Conservation (phyloP, 257 asterid genomes). For the Leptodermis oblonga region DNA sequence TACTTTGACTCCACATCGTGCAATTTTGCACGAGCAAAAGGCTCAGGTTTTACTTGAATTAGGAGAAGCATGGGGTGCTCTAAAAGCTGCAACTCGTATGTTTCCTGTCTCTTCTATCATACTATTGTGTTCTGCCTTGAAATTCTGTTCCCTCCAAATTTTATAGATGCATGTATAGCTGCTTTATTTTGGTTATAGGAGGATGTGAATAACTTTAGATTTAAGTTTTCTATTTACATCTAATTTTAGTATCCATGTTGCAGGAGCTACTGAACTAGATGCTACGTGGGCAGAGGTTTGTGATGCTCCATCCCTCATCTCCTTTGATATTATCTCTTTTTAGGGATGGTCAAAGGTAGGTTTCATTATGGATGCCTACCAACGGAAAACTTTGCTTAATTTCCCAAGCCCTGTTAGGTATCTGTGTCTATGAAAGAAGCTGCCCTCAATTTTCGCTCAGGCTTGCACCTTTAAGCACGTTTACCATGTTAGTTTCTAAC, state of each 20-base stretch:
- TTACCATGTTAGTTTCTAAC: background rate
- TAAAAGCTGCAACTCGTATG: slow-evolving; percentile 80
- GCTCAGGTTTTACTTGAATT: slow-evolving; percentile 89
- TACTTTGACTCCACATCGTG: slow-evolving; percentile 60
- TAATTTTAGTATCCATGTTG: slow-evolving; percentile 22
- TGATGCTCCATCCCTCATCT: background rate
- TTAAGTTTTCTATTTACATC: background rate
- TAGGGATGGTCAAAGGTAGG: background rate
- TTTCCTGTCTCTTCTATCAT: slow-evolving; percentile 14
- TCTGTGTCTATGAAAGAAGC: no score
- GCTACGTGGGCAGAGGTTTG: slow-evolving; percentile 88
- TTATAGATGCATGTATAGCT: background rate
- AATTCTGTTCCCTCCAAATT: background rate
- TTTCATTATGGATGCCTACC: background rate
- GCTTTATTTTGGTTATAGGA: background rate
- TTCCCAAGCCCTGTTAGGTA: background rate
- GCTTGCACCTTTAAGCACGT: background rate
- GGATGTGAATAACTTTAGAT: background rate
- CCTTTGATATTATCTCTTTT: background rate
- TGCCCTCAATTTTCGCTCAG: background rate
- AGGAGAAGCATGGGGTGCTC: slow-evolving; percentile 81
- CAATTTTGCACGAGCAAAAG: slow-evolving; percentile 80
- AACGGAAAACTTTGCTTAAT: background rate
- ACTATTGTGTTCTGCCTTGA: background rate
- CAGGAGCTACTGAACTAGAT: slow-evolving; percentile 89